Evolutionary conservation across 2,329 filamentous ascomycete species (phyloP), one percentile per base, ranked within the genome.

Genomic region (Pseudofabraea citricarpa): DNA sequence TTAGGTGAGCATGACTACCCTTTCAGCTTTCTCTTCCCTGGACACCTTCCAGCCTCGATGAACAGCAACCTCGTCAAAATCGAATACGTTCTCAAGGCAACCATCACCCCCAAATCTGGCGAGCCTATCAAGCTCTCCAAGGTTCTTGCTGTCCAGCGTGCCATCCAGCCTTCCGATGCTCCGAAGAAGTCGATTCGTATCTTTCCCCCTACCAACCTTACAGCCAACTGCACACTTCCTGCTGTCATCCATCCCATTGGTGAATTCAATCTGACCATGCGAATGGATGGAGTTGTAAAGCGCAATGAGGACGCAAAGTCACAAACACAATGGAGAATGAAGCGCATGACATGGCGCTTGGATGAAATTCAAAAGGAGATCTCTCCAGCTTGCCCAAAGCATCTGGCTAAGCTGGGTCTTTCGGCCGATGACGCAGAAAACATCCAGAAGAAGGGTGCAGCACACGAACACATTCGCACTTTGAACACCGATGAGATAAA

Each of bases 201-300:
- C 59, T 98, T 98, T 68, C 93, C 91, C 37, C 91, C 93, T 0
- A 98, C 93, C 54, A 93, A 95, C 67, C 83, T 98, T 58, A 90
- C 88, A 53, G 87, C 89, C 46, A 84, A 83, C 58, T 85, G 93
- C 50, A 83, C 88, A 57, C 83, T 95, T 51, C 85, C 85, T 36
- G 81, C 87, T 27, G 80, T 95, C 51, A 83, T 96, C 50, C 85
- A 95, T 67, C 90, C 91, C 5, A 87, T 90, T 47, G 87, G 88
- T 56, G 81, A 79, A 56, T 91, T 94, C 68, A 85, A 75, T 9
- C 76, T 96, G 39, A 76, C 80, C 36, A 82, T 96, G 68, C 83
- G 84, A 41, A 77, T 98, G 51, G 87, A 90, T 50, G 91, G 91
- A n/a, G 81, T 96, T 42, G 81, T 90, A 32, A 85, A 80, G 52